These are phyloP conservation scores for Gaillardinia entomophila DNA, from an alignment of 805 yeast genomes.

Conservation along the genomic window DNA sequence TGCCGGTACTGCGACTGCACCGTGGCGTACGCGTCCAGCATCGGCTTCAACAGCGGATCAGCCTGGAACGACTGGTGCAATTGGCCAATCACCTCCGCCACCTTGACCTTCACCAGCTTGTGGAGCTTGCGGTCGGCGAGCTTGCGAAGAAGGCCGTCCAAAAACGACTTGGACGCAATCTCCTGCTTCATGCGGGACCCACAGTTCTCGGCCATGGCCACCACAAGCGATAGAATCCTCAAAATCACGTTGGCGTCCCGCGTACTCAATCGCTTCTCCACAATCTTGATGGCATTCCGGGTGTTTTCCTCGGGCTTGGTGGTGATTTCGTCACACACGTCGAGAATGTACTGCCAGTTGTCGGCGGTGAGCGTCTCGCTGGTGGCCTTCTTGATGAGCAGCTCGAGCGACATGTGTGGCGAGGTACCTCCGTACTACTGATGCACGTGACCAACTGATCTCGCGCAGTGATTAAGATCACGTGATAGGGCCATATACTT, in stretches of 20 bases:
- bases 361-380: slow-evolving; percentile 36
- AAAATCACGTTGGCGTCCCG: slow-evolving; percentile 38
- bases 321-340: slow-evolving; percentile 35
- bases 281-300: slow-evolving; percentile 21
- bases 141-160: slow-evolving; percentile 29
- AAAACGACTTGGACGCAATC: slow-evolving; percentile 32
- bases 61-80: slow-evolving; percentile 55
- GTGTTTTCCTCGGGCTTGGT: slow-evolving; percentile 32
- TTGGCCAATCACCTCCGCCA: slow-evolving; percentile 65
- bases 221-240: slow-evolving; percentile 29
- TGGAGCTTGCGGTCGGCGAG: slow-evolving; percentile 58
- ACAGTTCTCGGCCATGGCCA: slow-evolving; percentile 39
- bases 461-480: no score
- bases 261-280: slow-evolving; percentile 17
- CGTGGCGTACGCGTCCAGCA: slow-evolving; percentile 54
- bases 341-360: slow-evolving; percentile 40
- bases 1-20: slow-evolving; percentile 37
- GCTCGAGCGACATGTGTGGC: slow-evolving; percentile 9
- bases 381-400: slow-evolving; percentile 30
- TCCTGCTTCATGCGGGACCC: slow-evolving; percentile 41
- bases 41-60: slow-evolving; percentile 73
- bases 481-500: no score
- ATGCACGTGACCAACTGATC: neutral
- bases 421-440: no score
- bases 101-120: slow-evolving; percentile 55